Base-by-base conservation (phyloP, 169 alveolate genomes). In the Eimeria maxima region DNA sequence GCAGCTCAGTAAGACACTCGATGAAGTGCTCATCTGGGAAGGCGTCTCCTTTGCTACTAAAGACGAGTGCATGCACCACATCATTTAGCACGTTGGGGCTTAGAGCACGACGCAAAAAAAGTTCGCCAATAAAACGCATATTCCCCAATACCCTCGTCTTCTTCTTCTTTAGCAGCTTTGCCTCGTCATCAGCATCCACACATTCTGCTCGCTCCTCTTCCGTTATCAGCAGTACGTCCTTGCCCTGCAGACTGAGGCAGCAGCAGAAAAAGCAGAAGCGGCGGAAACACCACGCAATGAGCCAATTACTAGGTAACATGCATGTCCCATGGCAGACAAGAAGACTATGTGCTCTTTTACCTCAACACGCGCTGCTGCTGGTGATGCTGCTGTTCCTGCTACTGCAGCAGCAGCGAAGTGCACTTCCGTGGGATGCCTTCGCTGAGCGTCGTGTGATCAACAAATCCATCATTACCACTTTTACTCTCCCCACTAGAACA, bases 121-220 rank as follows among this genome's bases (percentile, higher is more conserved):
- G 97, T 90, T 98, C 99, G 5, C 99, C 99, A 45, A 98, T 98
- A 91, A 98, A 97, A 89, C 98, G 97, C 90, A 98, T 98, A 83
- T 97, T 98, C 53, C 99, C 99, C 91, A 98, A 91, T 45, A 98
- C 97, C 33, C 97, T 97, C 90, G 97, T 95, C 94, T 98, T 98
- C 91, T 97, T 93, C 95, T 86, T 94, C 90, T 81, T 90, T 47
- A 45, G 24, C 38, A 53, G 67, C 73, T 89, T 83, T 44, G 55
- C 65, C 57, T 95, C 95, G 57, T 93, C 95, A 91, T 96, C 94
- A 69, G 93, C 95, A 50, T 96, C 76, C 65, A 74, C 81, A 63
- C 87, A 65, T 91, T 93, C 81, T 95, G 96, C 65, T 60, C 86
- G 94, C 93, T 97, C 95, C 97, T 98, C 95, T 97, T 99, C 73